Conservation (phyloP, 2,329 filamentous ascomycete species). For the Periglandula ipomoeae region DNA sequence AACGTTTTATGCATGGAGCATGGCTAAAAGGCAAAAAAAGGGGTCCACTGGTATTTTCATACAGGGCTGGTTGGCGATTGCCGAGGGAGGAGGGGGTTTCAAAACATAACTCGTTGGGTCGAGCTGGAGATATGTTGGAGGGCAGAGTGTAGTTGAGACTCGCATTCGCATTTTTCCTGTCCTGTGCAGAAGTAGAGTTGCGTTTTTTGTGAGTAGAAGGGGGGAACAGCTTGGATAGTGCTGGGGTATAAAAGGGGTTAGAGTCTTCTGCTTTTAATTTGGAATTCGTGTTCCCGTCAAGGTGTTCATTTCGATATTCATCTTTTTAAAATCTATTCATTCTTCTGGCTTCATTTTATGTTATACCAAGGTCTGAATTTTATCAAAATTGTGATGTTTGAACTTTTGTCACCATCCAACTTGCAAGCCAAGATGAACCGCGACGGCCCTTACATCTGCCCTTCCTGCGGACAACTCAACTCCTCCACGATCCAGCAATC, state of each 20-base stretch:
- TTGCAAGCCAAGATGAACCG: background rate
- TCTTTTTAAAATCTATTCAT: too few species aligned
- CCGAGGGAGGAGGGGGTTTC: too few species aligned
- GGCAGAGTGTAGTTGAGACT: background rate
- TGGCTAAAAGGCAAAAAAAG: background rate
- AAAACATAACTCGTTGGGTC: too few species aligned
- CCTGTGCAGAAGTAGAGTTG: too few species aligned
- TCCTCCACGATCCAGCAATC: constrained; percentile 10
- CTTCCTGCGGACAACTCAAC: constrained; percentile 12
- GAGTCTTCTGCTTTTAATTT: too few species aligned
- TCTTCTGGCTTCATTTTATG: background rate
- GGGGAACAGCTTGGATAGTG: background rate
- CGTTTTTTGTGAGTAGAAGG: too few species aligned
- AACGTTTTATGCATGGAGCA: background rate
- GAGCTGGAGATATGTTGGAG: too few species aligned
- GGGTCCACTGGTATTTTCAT: background rate
- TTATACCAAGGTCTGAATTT: too few species aligned
- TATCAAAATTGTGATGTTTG: too few species aligned
- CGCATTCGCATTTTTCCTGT: background rate
- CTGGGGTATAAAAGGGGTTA: background rate
- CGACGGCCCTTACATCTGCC: constrained; percentile 7
- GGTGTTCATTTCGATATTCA: too few species aligned
- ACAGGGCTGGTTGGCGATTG: too few species aligned
- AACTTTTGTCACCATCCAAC: background rate
- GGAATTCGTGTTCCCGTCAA: too few species aligned